Conservation (phyloP, 1,284 basidiomycete genomes). For the Boletellus dicymbophilus region DNA sequence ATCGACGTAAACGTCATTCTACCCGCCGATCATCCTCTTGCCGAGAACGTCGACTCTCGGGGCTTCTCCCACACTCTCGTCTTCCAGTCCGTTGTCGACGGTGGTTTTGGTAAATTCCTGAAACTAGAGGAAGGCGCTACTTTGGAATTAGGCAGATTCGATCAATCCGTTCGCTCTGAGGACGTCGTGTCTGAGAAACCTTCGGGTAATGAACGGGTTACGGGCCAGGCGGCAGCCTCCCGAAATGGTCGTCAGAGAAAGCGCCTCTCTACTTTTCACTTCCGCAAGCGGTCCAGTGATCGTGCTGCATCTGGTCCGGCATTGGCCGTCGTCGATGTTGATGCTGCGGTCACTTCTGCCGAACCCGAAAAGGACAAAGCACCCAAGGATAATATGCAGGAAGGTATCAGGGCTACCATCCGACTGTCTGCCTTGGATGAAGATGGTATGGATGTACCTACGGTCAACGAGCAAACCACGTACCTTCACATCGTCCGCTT, state of each 20-base stretch:
- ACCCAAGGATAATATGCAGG: slow-evolving; percentile 47
- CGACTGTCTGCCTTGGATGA: slow-evolving; percentile 76
- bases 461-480: slow-evolving; percentile 82
- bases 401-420: slow-evolving; percentile 77
- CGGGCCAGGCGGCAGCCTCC: slow-evolving; percentile 1
- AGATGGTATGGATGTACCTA: slow-evolving; percentile 60
- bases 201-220: no score
- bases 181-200: slow-evolving; percentile 17
- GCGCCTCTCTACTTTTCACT: slow-evolving; percentile 67
- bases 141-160: slow-evolving; percentile 71
- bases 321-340: slow-evolving; percentile 71
- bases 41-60: slow-evolving; percentile 39
- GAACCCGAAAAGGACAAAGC: slow-evolving; percentile 42
- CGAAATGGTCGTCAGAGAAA: slow-evolving; percentile 35
- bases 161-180: slow-evolving; percentile 29
- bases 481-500: slow-evolving; percentile 84
- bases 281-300: slow-evolving; percentile 52
- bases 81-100: slow-evolving; percentile 74
- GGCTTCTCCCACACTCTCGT: slow-evolving; percentile 58
- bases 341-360: slow-evolving; percentile 25
- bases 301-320: slow-evolving; percentile 68
- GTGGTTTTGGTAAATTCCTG: slow-evolving; percentile 77
- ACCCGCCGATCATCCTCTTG: slow-evolving; percentile 55
- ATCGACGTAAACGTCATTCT: slow-evolving; percentile 76
- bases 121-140: slow-evolving; percentile 74